These are phyloP conservation scores for Fusarium sp. DNA, from an alignment of 2,329 filamentous ascomycete genomes.

Conservation along the genomic window DNA sequence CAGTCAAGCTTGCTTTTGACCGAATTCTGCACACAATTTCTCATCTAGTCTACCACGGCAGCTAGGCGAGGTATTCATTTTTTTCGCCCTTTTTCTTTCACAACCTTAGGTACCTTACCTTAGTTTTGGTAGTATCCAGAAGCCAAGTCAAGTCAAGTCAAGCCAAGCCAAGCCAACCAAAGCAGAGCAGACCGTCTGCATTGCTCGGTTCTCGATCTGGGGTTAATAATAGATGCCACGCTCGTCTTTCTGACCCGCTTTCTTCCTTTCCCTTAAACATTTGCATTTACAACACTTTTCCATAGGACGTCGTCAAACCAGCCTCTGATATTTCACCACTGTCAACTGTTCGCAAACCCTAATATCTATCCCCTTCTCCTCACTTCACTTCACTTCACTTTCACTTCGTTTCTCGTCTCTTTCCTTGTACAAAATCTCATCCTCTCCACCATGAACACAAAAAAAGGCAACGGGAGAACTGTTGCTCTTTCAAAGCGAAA, in stretches of 20 bases:
- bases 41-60: background rate
- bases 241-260: conserved; percentile 38
- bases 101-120: too few species aligned
- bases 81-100: background rate
- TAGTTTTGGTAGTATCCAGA: background rate
- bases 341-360: background rate
- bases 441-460: conserved; percentile 44
- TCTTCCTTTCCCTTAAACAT: conserved; percentile 13
- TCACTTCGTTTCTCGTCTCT: background rate
- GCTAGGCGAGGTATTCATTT: background rate
- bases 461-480: conserved; percentile 46
- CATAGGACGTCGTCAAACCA: background rate
- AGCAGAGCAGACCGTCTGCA: conserved; percentile 4
- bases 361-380: background rate
- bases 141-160: conserved; percentile 5
- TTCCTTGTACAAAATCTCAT: background rate
- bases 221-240: conserved; percentile 37
- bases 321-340: background rate
- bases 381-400: background rate
- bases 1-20: background rate
- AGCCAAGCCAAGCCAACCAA: conserved; percentile 1
- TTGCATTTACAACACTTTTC: conserved; percentile 19
- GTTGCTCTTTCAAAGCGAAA: conserved; percentile 49
- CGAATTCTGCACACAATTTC: background rate
- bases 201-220: conserved; percentile 24